Evolutionary conservation across 2,329 filamentous ascomycete species (phyloP), one percentile per base, ranked within the genome.

Genomic region (Daldinia sp.): DNA sequence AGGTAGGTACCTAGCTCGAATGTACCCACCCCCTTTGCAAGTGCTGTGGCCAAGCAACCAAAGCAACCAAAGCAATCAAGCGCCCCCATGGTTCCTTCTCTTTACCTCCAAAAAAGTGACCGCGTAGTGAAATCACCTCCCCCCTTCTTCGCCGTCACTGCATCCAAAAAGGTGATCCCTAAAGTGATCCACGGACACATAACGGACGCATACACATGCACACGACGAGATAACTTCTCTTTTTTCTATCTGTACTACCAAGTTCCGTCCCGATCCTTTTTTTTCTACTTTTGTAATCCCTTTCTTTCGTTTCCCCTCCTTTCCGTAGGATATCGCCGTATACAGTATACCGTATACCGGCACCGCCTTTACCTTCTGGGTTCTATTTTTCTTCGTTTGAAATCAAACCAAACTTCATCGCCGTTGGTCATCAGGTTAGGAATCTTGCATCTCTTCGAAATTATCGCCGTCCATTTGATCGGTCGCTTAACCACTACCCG

Each of bases 211-310:
- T 45, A 48, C 35, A 30, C 56, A 62, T 47, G 56, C 60, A 50
- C 50, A 30, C 47, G 56, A 58, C 62, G 34, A 58, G 45, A 60
- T 50, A 59, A 55, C 76, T 78, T 79, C 76, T 77, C 66, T 71
- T 68, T 64, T 60, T 56, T 55, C 56, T 58, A 49, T 53, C 60
- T 55, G 63, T 66, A 59, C 59, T 17, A 59, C 53, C 58, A 56
- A 43, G 50, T 49, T 47, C 48, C 61, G 23, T 32, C 34, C 34
- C 50, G 50, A 53, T 21, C 45, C 45, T 53, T 56, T 56, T 51
- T 50, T 54, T 51, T 50, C 51, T 60, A 58, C 54, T 57, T 61
- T 64, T 66, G 53, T 62, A 69, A 63, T 65, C 49, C 52, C 30
- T 58, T 56, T 60, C 35, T 50, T 49, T 57, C 53, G n/a, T 41